Evolutionary conservation across 768 basidiomycete species (phyloP).

Genomic region (Tephrocybe sp.): DNA sequence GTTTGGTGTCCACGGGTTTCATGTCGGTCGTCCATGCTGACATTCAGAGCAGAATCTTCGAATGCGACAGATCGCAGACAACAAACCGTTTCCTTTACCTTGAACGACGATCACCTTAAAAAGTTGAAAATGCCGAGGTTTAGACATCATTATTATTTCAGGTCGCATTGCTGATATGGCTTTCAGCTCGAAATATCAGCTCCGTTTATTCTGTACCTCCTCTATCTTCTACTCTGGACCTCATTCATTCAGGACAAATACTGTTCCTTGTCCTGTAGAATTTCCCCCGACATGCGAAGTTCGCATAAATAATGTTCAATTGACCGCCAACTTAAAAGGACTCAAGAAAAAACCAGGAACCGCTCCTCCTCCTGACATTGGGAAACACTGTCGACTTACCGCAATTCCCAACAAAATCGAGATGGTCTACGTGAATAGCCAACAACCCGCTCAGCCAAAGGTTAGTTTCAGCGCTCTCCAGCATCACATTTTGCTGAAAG

Average conservation of each 20-base stretch:
- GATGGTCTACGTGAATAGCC: conserved; percentile 90
- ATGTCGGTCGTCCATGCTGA: not conserved
- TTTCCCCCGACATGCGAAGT: conserved; percentile 93
- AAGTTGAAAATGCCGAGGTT: conserved; percentile 63
- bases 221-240: conserved; percentile 65
- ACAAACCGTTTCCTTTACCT: conserved; percentile 59
- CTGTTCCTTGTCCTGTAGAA: conserved; percentile 74
- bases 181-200: conserved; percentile 67
- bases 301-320: conserved; percentile 70
- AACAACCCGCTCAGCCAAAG: conserved; percentile 73
- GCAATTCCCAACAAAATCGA: conserved; percentile 67
- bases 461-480: conserved; percentile 35
- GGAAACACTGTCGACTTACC: conserved; percentile 39
- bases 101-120: conserved; percentile 61
- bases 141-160: conserved; percentile 16
- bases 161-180: conserved; percentile 7
- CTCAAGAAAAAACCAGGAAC: conserved; percentile 95
- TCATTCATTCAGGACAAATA: conserved; percentile 51
- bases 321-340: conserved; percentile 82
- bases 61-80: conserved; percentile 77
- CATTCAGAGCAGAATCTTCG: conserved; percentile 58
- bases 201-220: conserved; percentile 88
- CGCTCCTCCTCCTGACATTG: conserved; percentile 82
- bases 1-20: conserved; percentile 35
- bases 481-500: conserved; percentile 1